Evolutionary conservation across 345 rosid species (phyloP).

Genomic region (Eucalyptus tenuipes): DNA sequence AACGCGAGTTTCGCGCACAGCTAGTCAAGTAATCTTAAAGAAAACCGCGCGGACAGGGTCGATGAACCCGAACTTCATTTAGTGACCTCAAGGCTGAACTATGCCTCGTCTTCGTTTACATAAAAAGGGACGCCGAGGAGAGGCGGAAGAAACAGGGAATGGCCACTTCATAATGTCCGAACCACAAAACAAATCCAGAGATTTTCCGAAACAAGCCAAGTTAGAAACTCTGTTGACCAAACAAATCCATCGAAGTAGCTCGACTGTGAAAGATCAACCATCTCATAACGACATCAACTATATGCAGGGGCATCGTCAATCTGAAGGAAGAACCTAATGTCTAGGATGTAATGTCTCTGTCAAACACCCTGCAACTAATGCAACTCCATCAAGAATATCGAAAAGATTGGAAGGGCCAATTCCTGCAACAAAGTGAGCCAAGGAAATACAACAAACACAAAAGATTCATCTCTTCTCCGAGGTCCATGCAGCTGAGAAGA

Average conservation of each 20-base stretch:
- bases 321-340: background rate
- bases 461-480: background rate
- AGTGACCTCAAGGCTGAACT: background rate
- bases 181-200: background rate
- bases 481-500: background rate
- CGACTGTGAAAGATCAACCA: background rate
- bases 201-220: background rate
- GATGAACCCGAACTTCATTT: background rate
- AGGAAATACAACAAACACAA: background rate
- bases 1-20: background rate
- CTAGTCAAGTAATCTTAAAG: background rate
- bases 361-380: background rate
- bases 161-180: background rate
- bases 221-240: background rate
- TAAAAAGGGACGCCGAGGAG: background rate
- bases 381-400: background rate
- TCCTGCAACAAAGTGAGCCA: background rate
- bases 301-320: background rate
- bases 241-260: background rate
- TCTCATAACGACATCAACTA: background rate
- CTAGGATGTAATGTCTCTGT: background rate
- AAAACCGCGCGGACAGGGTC: background rate
- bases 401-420: background rate
- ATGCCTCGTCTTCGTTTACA: background rate
- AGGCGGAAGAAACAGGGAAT: background rate